A percentile compares a stretch with the other conserved stretches of the same genome.
Evolutionary conservation across 164 flowering plant genomes (phyloP).

Genomic region (Tetracentron sinense): DNA sequence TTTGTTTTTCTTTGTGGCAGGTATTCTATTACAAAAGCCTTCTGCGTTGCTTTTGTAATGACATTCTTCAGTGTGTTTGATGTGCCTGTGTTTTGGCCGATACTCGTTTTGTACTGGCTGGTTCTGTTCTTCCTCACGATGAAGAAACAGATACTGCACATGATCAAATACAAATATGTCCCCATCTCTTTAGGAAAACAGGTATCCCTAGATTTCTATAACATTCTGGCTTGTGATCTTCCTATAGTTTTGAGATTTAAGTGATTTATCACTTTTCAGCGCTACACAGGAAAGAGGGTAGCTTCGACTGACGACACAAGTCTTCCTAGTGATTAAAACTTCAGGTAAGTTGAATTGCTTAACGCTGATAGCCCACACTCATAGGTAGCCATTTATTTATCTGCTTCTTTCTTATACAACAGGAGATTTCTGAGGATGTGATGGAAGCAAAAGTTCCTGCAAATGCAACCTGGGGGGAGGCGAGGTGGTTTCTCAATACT

Average conservation of each 20-base stretch:
- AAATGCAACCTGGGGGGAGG: not conserved
- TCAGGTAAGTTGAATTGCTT: not conserved
- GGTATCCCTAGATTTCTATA: constrained; percentile 19
- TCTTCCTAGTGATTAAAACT: not conserved
- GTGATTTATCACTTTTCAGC: constrained; percentile 15
- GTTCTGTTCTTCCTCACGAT: constrained; percentile 31
- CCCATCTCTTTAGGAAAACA: constrained; percentile 37
- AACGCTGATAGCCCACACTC: not conserved
- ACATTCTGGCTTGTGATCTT: not conserved
- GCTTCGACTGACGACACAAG: constrained; percentile 19
- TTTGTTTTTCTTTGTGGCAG: constrained; percentile 13
- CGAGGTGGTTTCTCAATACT: not conserved
- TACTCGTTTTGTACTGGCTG: constrained; percentile 30
- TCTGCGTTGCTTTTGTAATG: constrained; percentile 36
- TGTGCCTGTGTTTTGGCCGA: constrained; percentile 42
- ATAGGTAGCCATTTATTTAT: not conserved
- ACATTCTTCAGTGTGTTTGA: constrained; percentile 35
- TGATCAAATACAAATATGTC: constrained; percentile 37
- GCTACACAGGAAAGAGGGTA: constrained; percentile 30
- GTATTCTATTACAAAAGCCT: constrained; percentile 30
- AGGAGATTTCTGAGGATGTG: no score
- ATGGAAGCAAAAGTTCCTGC: not conserved
- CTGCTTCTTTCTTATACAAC: not conserved
- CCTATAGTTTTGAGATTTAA: not conserved
- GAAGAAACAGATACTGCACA: constrained; percentile 43